Percentiles rank a stretch among this genome's conserved stretches.
These are phyloP conservation scores for Rhododendron simsii DNA, from an alignment of 148 eudicot genomes.

Conservation along the genomic window DNA sequence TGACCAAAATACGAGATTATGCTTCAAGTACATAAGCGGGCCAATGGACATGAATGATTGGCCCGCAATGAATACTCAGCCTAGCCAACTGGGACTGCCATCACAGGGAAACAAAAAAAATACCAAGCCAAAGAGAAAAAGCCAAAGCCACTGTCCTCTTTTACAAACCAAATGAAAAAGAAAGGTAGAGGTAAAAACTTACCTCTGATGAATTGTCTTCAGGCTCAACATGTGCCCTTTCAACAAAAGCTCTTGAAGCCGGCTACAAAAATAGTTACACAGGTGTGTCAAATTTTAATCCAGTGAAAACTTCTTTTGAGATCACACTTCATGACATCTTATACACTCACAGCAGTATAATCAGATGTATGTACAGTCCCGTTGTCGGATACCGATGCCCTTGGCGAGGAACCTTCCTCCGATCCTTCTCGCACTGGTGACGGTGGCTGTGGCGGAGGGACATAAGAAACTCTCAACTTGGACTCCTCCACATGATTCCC, in stretches of 20 bases:
- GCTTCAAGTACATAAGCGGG: not conserved
- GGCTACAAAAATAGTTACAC: constrained; percentile 24
- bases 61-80: not conserved
- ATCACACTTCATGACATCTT: constrained; percentile 1
- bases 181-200: not conserved
- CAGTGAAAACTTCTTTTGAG: not conserved
- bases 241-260: constrained; percentile 34
- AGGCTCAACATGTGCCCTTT: constrained; percentile 29
- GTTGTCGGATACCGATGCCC: constrained; percentile 73
- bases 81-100: not conserved
- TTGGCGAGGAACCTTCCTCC: constrained; percentile 74
- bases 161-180: not conserved
- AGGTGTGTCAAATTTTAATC: not conserved
- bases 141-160: not conserved
- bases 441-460: constrained; percentile 63
- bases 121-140: not conserved
- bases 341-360: constrained; percentile 45
- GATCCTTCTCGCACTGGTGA: constrained; percentile 70
- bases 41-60: not conserved
- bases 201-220: constrained; percentile 47
- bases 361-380: constrained; percentile 43
- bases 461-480: constrained; percentile 78
- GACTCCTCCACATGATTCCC: constrained; percentile 79
- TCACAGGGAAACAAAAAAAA: not conserved
- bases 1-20: not conserved